Conservation (phyloP, 2,329 filamentous ascomycete genomes). For the Harringtonia lauricola region DNA sequence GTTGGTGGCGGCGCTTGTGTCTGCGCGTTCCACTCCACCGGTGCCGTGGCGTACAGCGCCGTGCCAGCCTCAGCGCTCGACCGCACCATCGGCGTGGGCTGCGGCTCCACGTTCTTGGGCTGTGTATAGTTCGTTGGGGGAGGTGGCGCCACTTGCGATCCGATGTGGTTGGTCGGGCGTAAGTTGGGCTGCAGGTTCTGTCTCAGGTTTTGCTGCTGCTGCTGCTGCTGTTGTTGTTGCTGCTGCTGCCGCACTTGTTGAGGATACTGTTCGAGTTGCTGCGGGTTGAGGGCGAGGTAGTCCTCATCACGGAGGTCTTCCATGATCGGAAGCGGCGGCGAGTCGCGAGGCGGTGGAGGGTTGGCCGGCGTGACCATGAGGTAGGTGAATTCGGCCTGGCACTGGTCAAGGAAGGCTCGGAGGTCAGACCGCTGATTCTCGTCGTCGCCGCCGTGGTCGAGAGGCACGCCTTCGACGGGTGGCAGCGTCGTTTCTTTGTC, state of each 20-base stretch:
- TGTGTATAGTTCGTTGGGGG: conserved; percentile 16
- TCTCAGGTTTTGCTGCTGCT: no score
- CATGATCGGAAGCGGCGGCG: conserved; percentile 40
- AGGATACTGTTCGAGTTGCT: conserved; percentile 33
- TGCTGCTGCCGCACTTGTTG: conserved; percentile 29
- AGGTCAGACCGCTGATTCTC: conserved; percentile 41
- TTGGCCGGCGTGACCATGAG: conserved; percentile 58
- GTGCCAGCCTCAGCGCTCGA: conserved; percentile 34
- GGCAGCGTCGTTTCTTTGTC: conserved; percentile 27
- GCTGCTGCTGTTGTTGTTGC: no score
- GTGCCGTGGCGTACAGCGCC: conserved; percentile 20
- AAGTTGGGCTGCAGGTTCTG: conserved; percentile 15
- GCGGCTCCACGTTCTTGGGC: conserved; percentile 26
- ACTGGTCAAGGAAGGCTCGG: conserved; percentile 52
- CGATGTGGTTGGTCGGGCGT: conserved; percentile 37
- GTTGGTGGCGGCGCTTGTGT: not conserved
- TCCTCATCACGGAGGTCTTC: conserved; percentile 48
- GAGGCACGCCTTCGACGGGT: conserved; percentile 33
- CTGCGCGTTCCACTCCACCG: conserved; percentile 20
- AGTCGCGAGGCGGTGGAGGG: conserved; percentile 52
- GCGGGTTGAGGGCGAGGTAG: conserved; percentile 27
- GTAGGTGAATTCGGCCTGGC: conserved; percentile 55
- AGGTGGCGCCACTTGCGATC: conserved; percentile 23
- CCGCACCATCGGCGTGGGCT: conserved; percentile 39
- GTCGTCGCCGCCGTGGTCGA: conserved; percentile 36